Percentiles rank a stretch among this genome's conserved stretches.
Evolutionary conservation across 164 flowering plant genomes (phyloP).

Genomic region (Liquidambar formosana): DNA sequence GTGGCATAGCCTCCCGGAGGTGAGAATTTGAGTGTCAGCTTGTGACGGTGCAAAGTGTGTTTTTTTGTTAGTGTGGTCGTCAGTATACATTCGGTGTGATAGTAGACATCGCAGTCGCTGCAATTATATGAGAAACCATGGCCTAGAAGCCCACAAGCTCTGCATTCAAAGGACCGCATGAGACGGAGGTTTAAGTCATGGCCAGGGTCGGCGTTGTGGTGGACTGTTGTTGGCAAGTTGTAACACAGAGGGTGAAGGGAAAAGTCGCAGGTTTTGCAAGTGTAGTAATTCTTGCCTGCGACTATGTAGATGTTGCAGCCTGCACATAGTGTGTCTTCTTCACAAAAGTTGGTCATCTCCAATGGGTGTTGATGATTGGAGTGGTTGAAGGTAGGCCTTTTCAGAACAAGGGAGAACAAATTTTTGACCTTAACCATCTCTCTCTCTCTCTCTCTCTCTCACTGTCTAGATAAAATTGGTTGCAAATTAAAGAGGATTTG

Average conservation of each 20-base stretch:
- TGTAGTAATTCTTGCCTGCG: neutral
- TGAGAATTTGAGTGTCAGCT: too few species aligned
- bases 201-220: neutral
- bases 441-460: too few species aligned
- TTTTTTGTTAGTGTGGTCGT: too few species aligned
- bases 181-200: conserved; percentile 2
- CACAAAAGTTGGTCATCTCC: neutral
- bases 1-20: too few species aligned
- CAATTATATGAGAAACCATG: too few species aligned
- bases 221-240: neutral
- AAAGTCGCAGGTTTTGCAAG: neutral
- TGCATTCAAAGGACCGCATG: neutral
- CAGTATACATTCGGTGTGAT: too few species aligned
- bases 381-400: neutral
- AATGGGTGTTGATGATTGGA: conserved; percentile 7
- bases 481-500: too few species aligned
- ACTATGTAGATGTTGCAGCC: neutral
- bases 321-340: neutral
- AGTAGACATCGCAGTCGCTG: too few species aligned
- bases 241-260: neutral
- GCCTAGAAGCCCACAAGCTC: neutral
- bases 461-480: too few species aligned
- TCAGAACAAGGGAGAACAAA: too few species aligned
- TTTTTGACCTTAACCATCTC: too few species aligned
- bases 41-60: too few species aligned